Conservation (phyloP, 371 early-diverging fungal species). For the Mucor ambiguus region DNA sequence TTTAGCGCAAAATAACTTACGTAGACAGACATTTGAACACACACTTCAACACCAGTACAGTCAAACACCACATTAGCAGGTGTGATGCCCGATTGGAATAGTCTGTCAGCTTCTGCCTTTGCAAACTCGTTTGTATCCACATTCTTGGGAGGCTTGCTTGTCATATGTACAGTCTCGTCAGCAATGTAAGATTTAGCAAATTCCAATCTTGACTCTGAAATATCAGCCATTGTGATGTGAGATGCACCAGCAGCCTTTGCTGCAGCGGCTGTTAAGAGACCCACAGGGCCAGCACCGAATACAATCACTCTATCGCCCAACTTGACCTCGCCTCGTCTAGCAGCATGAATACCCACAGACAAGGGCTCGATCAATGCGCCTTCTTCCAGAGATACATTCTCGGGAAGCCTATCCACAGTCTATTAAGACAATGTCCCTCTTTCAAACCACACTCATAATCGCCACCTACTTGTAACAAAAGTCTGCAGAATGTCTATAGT, state of each 20-base stretch:
- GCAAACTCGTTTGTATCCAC: slow-evolving; percentile 51
- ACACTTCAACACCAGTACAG: slow-evolving; percentile 56
- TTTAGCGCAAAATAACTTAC: slow-evolving; percentile 12
- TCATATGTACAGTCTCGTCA: slow-evolving; percentile 40
- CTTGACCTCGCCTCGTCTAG: slow-evolving; percentile 59
- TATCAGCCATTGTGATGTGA: slow-evolving; percentile 49
- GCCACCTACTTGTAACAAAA: slow-evolving; percentile 51
- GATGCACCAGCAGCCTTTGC: slow-evolving; percentile 57
- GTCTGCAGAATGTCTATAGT: slow-evolving; percentile 53
- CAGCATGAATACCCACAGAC: slow-evolving; percentile 54
- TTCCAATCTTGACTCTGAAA: slow-evolving; percentile 29
- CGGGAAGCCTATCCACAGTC: slow-evolving; percentile 37
- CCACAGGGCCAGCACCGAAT: slow-evolving; percentile 65
- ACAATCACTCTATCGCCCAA: slow-evolving; percentile 71
- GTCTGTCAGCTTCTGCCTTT: slow-evolving; percentile 26
- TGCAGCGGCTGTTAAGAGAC: slow-evolving; percentile 54
- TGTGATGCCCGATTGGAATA: slow-evolving; percentile 30
- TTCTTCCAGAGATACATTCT: slow-evolving; percentile 62
- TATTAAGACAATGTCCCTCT: neutral
- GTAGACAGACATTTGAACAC: slow-evolving; percentile 51
- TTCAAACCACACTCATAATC: slow-evolving; percentile 7
- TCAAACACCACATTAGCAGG: slow-evolving; percentile 51
- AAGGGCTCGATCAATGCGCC: slow-evolving; percentile 52
- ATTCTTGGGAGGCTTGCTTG: slow-evolving; percentile 26
- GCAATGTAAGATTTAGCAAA: slow-evolving; percentile 55